phyloP scores from a whole-genome alignment of 1,284 basidiomycete species.

The Moesziomyces globuligerus region DNA sequence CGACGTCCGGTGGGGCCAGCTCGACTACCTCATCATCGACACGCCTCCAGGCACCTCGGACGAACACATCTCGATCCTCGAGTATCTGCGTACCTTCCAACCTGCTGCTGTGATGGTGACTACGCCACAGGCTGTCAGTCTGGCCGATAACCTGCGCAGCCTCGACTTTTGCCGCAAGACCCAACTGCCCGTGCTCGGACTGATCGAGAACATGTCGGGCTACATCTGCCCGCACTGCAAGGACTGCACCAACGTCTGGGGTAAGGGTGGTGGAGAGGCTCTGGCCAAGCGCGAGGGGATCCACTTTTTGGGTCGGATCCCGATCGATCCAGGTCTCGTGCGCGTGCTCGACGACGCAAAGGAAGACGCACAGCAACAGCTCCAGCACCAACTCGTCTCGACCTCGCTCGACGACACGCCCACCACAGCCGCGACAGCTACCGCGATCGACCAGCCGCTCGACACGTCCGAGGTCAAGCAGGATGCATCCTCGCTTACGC shows the following conservation, averaged over 20 bases:
- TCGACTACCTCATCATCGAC: slow-evolving; percentile 96
- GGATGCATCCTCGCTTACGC: slow-evolving; percentile 3
- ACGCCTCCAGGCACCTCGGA: slow-evolving; percentile 97
- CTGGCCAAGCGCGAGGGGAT: slow-evolving; percentile 78
- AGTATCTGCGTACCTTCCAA: slow-evolving; percentile 77
- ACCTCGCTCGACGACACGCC: slow-evolving; percentile 2
- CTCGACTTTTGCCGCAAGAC: slow-evolving; percentile 92
- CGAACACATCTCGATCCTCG: slow-evolving; percentile 94
- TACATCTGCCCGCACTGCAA: slow-evolving; percentile 88
- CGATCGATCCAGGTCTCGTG: slow-evolving; percentile 92
- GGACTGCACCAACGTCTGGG: slow-evolving; percentile 94
- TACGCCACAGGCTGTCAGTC: slow-evolving; percentile 94
- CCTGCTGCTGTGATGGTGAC: slow-evolving; percentile 91
- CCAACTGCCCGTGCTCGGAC: slow-evolving; percentile 84
- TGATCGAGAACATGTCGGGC: slow-evolving; percentile 99
- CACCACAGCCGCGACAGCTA: neutral
- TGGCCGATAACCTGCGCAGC: slow-evolving; percentile 94
- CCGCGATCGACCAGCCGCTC: slow-evolving; percentile 20
- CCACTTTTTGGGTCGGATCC: slow-evolving; percentile 85
- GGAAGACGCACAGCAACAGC: slow-evolving; percentile 39
- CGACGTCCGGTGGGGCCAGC: slow-evolving; percentile 94
- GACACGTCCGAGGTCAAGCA: neutral
- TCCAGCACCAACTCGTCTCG: slow-evolving; percentile 13
- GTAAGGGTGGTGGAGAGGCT: slow-evolving; percentile 85
- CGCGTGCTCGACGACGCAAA: slow-evolving; percentile 81